phyloP scores from a whole-genome alignment of 2,329 filamentous ascomycete species.

The Taxawa tesnikishii region DNA sequence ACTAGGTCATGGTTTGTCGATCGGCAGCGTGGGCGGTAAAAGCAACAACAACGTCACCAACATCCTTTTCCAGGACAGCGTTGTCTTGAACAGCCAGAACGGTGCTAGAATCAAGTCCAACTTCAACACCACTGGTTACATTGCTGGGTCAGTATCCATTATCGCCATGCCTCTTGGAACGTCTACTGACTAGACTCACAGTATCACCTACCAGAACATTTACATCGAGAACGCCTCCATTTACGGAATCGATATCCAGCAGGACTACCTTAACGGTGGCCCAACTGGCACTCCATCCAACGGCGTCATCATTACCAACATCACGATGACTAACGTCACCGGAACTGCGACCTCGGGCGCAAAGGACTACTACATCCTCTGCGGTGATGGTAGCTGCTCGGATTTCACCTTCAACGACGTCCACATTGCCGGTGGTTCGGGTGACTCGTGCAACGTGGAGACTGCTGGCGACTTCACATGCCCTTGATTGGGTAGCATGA shows the following conservation, averaged over 20 bases:
- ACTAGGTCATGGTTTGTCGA: constrained; percentile 8
- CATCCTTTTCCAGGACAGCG: constrained; percentile 18
- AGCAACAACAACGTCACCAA: constrained; percentile 22
- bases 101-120: constrained; percentile 29
- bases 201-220: constrained; percentile 36
- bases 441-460: constrained; percentile 6
- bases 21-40: constrained; percentile 22
- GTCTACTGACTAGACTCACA: constrained; percentile 5
- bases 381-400: constrained; percentile 26
- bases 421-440: constrained; percentile 21
- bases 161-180: neutral
- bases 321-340: constrained; percentile 28
- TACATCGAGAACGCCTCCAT: constrained; percentile 29
- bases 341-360: constrained; percentile 26
- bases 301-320: constrained; percentile 33
- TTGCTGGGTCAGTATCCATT: constrained; percentile 11
- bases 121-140: constrained; percentile 24
- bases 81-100: constrained; percentile 17
- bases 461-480: constrained; percentile 6
- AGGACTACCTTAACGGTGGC: constrained; percentile 39
- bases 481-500: too few relatives aligned
- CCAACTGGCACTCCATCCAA: constrained; percentile 30
- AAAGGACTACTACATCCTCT: constrained; percentile 26
- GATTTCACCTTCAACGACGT: constrained; percentile 25
- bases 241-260: constrained; percentile 41